These are phyloP conservation scores for Eucalyptus pumila DNA, from an alignment of 345 rosid species.

Conservation along the genomic window DNA sequence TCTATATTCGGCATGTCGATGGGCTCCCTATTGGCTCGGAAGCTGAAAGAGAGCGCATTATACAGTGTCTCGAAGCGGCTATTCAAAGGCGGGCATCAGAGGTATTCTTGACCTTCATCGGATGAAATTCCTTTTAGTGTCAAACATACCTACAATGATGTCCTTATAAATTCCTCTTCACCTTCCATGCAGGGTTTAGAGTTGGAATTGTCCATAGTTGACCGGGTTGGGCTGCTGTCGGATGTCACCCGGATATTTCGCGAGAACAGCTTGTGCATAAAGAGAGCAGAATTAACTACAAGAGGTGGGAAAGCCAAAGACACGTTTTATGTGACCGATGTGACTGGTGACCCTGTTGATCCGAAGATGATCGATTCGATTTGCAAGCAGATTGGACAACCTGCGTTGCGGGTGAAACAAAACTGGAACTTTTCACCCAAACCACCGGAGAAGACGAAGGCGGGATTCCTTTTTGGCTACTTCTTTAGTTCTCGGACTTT, in stretches of 20 bases:
- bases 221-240: slow-evolving; percentile 43
- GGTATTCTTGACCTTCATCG: slow-evolving; percentile 11
- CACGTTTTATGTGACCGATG: slow-evolving; percentile 43
- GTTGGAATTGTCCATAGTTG: slow-evolving; percentile 40
- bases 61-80: slow-evolving; percentile 76
- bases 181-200: slow-evolving; percentile 30
- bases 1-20: slow-evolving; percentile 66
- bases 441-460: slow-evolving; percentile 19
- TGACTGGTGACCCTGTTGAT: slow-evolving; percentile 31
- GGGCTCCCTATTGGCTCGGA: slow-evolving; percentile 69
- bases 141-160: not conserved
- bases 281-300: slow-evolving; percentile 44
- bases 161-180: not conserved
- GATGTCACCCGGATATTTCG: slow-evolving; percentile 49
- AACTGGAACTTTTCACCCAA: slow-evolving; percentile 8
- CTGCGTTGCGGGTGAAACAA: slow-evolving; percentile 18
- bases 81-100: slow-evolving; percentile 66
- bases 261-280: slow-evolving; percentile 39
- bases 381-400: slow-evolving; percentile 22
- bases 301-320: slow-evolving; percentile 27
- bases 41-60: slow-evolving; percentile 65
- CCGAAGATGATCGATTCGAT: slow-evolving; percentile 27
- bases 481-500: slow-evolving; percentile 32
- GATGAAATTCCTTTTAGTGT: not conserved
- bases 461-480: slow-evolving; percentile 32